These are phyloP conservation scores for Backusella sp. DNA, from an alignment of 192 early-diverging fungal species.

Conservation along the genomic window DNA sequence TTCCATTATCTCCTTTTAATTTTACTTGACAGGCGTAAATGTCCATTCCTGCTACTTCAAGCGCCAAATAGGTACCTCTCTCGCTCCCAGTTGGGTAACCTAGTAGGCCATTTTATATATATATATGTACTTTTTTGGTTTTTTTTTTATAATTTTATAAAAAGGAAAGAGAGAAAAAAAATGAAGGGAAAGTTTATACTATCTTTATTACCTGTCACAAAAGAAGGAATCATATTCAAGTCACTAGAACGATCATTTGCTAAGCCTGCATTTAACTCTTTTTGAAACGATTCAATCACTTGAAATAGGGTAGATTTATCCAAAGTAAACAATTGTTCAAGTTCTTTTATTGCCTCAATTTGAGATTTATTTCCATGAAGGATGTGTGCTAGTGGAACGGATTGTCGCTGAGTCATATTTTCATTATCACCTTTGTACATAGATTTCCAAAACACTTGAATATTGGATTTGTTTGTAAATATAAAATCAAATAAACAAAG, in stretches of 20 bases:
- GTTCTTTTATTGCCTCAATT: conserved; percentile 18
- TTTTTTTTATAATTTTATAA: no score
- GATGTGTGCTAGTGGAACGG: neutral
- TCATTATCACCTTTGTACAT: neutral
- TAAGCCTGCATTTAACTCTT: conserved; percentile 29
- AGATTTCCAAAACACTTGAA: neutral
- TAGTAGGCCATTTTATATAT: neutral
- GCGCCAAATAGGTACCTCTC: conserved; percentile 80
- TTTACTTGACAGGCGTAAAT: conserved; percentile 81
- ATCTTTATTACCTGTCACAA: conserved; percentile 55
- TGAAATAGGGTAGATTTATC: conserved; percentile 9
- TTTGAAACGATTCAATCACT: conserved; percentile 19
- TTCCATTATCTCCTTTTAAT: conserved; percentile 70
- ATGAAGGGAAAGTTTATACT: neutral
- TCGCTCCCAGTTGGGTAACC: conserved; percentile 80
- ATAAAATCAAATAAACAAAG: no score
- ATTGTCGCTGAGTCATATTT: neutral
- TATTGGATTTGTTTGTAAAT: no score
- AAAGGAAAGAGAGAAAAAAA: no score
- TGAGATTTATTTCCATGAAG: conserved; percentile 21
- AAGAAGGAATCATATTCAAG: conserved; percentile 85
- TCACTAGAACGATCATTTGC: conserved; percentile 27
- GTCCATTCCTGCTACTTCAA: conserved; percentile 94
- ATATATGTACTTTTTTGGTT: no score
- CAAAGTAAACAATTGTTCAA: conserved; percentile 20